Evolutionary conservation across 2,329 filamentous ascomycete genomes (phyloP).

Genomic region (Trichoderma aggressivum): DNA sequence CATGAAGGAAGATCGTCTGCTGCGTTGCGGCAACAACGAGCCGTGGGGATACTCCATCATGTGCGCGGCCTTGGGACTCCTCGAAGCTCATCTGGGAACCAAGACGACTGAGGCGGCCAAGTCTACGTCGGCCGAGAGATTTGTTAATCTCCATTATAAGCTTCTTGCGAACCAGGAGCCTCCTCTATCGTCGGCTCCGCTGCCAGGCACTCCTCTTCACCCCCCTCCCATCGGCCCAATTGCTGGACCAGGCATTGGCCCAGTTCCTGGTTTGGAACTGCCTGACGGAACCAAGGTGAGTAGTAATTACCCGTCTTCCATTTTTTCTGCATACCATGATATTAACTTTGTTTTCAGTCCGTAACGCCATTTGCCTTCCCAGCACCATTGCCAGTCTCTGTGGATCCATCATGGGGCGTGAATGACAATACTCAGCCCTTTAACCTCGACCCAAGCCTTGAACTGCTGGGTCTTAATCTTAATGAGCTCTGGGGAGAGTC

Average conservation of each 20-base stretch:
- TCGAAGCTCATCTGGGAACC: slow-evolving; percentile 57
- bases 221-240: slow-evolving; percentile 20
- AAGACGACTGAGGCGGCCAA: slow-evolving; percentile 57
- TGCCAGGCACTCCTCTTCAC: slow-evolving; percentile 26
- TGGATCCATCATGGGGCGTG: slow-evolving; percentile 37
- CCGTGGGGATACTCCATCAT: slow-evolving; percentile 63
- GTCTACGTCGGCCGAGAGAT: slow-evolving; percentile 56
- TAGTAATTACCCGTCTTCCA: slow-evolving; percentile 18
- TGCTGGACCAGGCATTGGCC: slow-evolving; percentile 26
- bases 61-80: slow-evolving; percentile 56
- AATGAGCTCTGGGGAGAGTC: slow-evolving; percentile 55
- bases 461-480: slow-evolving; percentile 51
- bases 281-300: slow-evolving; percentile 41
- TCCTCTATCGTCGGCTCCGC: slow-evolving; percentile 34
- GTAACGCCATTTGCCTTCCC: slow-evolving; percentile 41
- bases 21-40: slow-evolving; percentile 62
- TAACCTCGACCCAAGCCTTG: slow-evolving; percentile 53
- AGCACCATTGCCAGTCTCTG: slow-evolving; percentile 34
- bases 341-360: slow-evolving; percentile 30
- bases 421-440: slow-evolving; percentile 37
- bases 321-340: neutral
- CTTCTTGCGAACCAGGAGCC: slow-evolving; percentile 54
- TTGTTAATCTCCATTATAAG: slow-evolving; percentile 57
- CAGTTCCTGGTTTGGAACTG: slow-evolving; percentile 33
- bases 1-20: slow-evolving; percentile 59